Evolutionary conservation across 1,284 basidiomycete species (phyloP).

Genomic region (Amylostereum chailletii): DNA sequence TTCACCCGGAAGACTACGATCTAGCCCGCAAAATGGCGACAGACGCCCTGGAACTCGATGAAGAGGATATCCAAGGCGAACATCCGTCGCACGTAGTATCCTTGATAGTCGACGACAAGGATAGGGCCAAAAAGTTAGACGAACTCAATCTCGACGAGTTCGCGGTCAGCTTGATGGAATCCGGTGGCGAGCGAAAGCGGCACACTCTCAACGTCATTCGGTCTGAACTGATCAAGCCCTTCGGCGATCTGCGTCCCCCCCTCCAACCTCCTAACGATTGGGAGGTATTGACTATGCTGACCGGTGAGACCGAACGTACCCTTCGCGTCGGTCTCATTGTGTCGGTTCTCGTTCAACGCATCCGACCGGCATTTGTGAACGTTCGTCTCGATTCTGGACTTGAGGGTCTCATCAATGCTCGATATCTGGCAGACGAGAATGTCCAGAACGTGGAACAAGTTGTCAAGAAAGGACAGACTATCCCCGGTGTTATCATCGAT

Average conservation of each 20-base stretch:
- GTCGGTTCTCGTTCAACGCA: slow-evolving; percentile 67
- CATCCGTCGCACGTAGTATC: slow-evolving; percentile 84
- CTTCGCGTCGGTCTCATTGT: slow-evolving; percentile 78
- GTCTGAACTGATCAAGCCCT: slow-evolving; percentile 82
- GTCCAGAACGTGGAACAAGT: slow-evolving; percentile 34
- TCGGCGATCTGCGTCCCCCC: slow-evolving; percentile 65
- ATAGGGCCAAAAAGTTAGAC: slow-evolving; percentile 76
- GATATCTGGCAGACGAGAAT: slow-evolving; percentile 50
- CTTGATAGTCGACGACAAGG: slow-evolving; percentile 78
- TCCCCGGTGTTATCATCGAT: slow-evolving; percentile 77
- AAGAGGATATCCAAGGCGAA: slow-evolving; percentile 87
- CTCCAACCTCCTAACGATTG: slow-evolving; percentile 67
- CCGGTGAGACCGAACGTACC: slow-evolving; percentile 83
- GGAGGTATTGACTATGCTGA: slow-evolving; percentile 93
- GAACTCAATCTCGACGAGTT: slow-evolving; percentile 97
- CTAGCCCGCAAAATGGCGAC: slow-evolving; percentile 98
- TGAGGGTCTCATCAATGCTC: slow-evolving; percentile 71
- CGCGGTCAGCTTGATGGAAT: slow-evolving; percentile 83
- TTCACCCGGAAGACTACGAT: slow-evolving; percentile 98
- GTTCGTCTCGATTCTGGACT: slow-evolving; percentile 89
- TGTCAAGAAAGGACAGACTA: slow-evolving; percentile 68
- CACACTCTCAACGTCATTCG: slow-evolving; percentile 85
- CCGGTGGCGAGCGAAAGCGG: slow-evolving; percentile 80
- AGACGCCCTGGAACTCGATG: slow-evolving; percentile 91
- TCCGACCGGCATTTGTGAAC: slow-evolving; percentile 41